Percentiles rank a stretch among this genome's conserved stretches.
phyloP scores from a whole-genome alignment of 306 rosid species.

The Citrullus colocynthis region DNA sequence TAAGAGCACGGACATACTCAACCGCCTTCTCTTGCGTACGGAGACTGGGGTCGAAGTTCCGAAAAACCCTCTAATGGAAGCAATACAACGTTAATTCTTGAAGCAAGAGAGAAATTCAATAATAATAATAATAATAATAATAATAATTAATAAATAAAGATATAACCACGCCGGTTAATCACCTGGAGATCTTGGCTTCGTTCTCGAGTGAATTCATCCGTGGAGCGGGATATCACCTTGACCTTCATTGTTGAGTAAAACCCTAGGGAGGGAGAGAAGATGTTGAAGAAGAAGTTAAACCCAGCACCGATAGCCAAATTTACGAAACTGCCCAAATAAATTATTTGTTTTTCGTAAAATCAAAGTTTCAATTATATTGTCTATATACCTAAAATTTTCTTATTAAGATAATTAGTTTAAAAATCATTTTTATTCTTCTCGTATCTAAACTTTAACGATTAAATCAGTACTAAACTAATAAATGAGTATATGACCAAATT shows the following conservation, averaged over 20 bases:
- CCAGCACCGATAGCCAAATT: neutral
- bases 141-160: neutral
- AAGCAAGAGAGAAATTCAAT: neutral
- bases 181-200: slow-evolving; percentile 95
- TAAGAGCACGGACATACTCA: slow-evolving; percentile 81
- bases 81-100: neutral
- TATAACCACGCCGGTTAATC: neutral
- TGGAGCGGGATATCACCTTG: slow-evolving; percentile 75
- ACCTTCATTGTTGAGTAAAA: slow-evolving; percentile 39
- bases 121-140: no score
- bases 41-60: slow-evolving; percentile 68
- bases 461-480: no score
- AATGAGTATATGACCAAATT: no score
- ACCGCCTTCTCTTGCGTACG: slow-evolving; percentile 82
- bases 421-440: no score
- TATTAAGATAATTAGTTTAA: no score
- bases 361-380: no score
- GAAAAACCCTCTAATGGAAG: slow-evolving; percentile 60
- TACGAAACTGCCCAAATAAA: no score
- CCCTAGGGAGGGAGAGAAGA: neutral
- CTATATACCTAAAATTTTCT: no score
- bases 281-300: neutral
- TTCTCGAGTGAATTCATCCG: slow-evolving; percentile 78
- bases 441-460: no score
- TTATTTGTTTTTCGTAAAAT: no score